Evolutionary conservation across 805 yeast genomes (phyloP).

Genomic region (Ogataea minuta): DNA sequence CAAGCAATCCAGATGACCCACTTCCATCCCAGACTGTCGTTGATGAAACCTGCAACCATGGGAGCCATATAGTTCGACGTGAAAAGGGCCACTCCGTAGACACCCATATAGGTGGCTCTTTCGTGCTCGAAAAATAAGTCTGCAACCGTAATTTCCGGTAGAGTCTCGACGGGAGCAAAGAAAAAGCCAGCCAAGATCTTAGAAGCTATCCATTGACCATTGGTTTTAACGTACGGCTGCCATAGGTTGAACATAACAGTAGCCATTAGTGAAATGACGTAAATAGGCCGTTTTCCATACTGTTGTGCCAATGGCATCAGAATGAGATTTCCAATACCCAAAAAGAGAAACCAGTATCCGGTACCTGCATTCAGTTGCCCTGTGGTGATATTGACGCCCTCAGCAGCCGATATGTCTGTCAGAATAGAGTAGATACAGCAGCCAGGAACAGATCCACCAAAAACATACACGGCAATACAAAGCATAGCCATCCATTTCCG

Average conservation of each 20-base stretch:
- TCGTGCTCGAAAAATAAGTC: constrained; percentile 54
- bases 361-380: constrained; percentile 35
- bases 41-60: constrained; percentile 56
- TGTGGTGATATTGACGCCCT: constrained; percentile 25
- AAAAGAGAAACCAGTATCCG: constrained; percentile 40
- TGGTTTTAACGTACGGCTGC: constrained; percentile 33
- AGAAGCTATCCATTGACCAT: constrained; percentile 34
- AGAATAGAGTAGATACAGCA: constrained; percentile 31
- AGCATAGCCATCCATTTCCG: constrained; percentile 49
- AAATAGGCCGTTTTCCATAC: constrained; percentile 39
- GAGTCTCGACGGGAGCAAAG: constrained; percentile 42
- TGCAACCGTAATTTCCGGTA: constrained; percentile 48
- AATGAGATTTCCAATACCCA: constrained; percentile 39
- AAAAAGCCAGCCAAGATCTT: constrained; percentile 33
- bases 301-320: constrained; percentile 39
- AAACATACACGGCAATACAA: constrained; percentile 41
- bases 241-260: constrained; percentile 32
- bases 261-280: constrained; percentile 33
- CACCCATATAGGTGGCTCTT: constrained; percentile 45
- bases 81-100: constrained; percentile 53
- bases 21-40: constrained; percentile 47
- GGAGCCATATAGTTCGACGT: constrained; percentile 58
- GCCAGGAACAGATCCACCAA: constrained; percentile 27
- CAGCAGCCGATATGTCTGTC: constrained; percentile 20
- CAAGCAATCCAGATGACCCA: constrained; percentile 53